Evolutionary conservation across 148 eudicot genomes (phyloP).

Genomic region (Spergularia bocconei): DNA sequence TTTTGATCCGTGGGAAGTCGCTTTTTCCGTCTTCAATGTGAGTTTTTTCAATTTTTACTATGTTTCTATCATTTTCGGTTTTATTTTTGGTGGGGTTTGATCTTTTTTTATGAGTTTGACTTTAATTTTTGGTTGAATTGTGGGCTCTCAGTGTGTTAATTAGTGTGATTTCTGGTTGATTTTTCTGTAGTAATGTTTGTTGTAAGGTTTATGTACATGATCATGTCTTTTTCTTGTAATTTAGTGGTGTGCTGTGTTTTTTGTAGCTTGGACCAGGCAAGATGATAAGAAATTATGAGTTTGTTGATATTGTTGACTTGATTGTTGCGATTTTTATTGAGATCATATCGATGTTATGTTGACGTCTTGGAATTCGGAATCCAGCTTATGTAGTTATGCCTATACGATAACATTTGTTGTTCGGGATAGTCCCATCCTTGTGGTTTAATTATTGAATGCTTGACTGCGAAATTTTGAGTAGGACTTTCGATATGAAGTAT

Average conservation of each 20-base stretch:
- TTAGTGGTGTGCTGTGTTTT: background rate
- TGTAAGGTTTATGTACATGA: background rate
- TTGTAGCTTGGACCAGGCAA: background rate
- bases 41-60: conserved; percentile 30
- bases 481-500: background rate
- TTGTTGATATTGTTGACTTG: background rate
- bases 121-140: conserved; percentile 13
- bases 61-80: background rate
- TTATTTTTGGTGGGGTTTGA: background rate
- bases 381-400: no score
- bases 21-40: conserved; percentile 51
- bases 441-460: background rate
- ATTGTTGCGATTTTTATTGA: background rate
- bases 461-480: background rate
- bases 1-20: conserved; percentile 61
- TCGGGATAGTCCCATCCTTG: background rate
- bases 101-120: background rate
- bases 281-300: conserved; percentile 2
- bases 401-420: background rate
- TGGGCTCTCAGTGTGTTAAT: background rate
- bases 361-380: background rate
- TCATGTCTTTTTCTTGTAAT: background rate
- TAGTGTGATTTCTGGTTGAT: conserved; percentile 3
- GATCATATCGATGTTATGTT: background rate
- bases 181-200: background rate